phyloP scores from a whole-genome alignment of 345 rosid species.

The Barbarea vulgaris region DNA sequence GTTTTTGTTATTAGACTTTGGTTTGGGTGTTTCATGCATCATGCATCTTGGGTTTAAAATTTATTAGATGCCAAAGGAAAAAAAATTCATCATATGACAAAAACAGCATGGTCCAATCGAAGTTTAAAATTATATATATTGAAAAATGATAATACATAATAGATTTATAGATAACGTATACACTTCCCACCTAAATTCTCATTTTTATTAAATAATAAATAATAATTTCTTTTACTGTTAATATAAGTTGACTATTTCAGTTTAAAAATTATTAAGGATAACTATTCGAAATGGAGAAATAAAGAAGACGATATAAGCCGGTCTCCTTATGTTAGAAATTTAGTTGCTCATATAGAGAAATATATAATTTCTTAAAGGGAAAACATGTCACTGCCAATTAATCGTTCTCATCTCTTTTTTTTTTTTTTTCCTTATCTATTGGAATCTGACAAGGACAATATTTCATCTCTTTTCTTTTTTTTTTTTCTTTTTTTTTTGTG shows the following conservation, averaged over 20 bases:
- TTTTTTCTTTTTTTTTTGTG: neutral
- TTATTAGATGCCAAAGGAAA: neutral
- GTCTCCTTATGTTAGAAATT: constrained; percentile 32
- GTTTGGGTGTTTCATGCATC: constrained; percentile 2
- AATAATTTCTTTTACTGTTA: no score
- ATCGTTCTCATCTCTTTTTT: constrained; percentile 33
- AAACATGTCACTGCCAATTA: constrained; percentile 35
- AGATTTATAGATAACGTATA: no score
- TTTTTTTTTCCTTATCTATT: neutral
- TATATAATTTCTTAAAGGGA: constrained; percentile 10
- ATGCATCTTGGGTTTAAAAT: neutral
- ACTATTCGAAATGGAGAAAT: neutral
- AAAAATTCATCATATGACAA: neutral
- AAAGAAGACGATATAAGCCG: constrained; percentile 14
- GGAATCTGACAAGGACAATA: constrained; percentile 36
- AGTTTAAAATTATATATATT: neutral
- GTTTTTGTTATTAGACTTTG: neutral
- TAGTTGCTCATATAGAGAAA: constrained; percentile 16
- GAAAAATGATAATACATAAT: neutral
- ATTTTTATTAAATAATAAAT: no score
- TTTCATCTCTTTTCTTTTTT: neutral
- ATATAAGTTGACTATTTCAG: neutral
- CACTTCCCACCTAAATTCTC: neutral
- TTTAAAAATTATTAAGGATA: neutral
- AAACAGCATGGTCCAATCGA: neutral